Evolutionary conservation across 176 grass and related monocot genomes (phyloP), one percentile per base, ranked within the genome.

Genomic region (Ananas comosus): DNA sequence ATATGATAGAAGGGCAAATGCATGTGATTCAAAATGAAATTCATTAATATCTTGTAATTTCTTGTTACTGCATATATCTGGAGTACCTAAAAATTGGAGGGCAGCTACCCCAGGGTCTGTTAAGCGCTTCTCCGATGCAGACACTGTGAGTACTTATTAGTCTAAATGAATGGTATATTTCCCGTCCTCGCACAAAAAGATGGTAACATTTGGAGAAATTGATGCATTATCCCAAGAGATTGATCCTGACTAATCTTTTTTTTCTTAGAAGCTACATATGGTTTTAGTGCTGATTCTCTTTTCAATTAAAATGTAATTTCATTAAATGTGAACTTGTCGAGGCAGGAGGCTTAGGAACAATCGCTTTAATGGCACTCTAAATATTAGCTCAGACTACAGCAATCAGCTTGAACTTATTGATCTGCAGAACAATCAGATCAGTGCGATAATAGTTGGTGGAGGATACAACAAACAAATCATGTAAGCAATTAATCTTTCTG

Each of bases 291-390:
- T 18, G 25, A 71, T 29, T 12, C 49, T 82, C 33, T 29, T 2
- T 24, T 66, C 1, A 67, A 51, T 63, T 29, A 29, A 29, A 29
- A 48, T 51, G 49, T 49, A 69, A n/a, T 69, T 0, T 13, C 51
- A 48, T 50, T 17, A 0, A 17, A 74, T 11, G 22, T 75, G n/a
- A 51, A 53, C 48, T 85, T 50, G 21, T 70, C 29, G 57, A 56
- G 9, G 3, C 76, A 96, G 92, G 85, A 91, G 64, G 74, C 73
- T 96, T 59, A 78, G 68, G 12, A 64, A 73, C 12, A 96, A 96
- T 67, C 57, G 1, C 25, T 87, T 96, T 19, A 96, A 91, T 0
- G 92, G 88, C 48, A 91, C 92, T 1, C 51, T 96, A n/a, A 50
- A 29, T 9, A 81, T 91, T 50, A 79, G 85, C 48, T 53, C 81